These are phyloP conservation scores for Lipomyces yarrowii DNA, from an alignment of 1,139 yeast genomes.

Conservation along the genomic window DNA sequence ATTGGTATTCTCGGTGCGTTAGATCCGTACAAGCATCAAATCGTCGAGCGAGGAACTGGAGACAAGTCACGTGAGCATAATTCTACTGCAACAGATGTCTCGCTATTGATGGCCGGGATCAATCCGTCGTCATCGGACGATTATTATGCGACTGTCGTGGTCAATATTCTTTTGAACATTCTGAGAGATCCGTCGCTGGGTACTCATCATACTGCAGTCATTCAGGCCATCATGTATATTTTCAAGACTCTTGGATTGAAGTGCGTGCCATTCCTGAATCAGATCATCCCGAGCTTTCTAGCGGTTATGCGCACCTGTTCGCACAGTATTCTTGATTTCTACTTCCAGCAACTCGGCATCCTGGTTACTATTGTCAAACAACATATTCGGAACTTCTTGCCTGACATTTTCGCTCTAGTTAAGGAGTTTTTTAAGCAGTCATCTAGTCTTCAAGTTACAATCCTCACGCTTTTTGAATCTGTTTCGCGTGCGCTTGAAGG, in stretches of 20 bases:
- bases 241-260: slow-evolving; percentile 86
- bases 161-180: slow-evolving; percentile 78
- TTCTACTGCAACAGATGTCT: slow-evolving; percentile 88
- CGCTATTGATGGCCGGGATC: slow-evolving; percentile 87
- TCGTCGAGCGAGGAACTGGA: slow-evolving; percentile 67
- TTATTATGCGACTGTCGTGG: slow-evolving; percentile 93
- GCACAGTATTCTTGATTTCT: slow-evolving; percentile 78
- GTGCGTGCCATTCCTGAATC: slow-evolving; percentile 83
- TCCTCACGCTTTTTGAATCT: slow-evolving; percentile 78
- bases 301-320: slow-evolving; percentile 86
- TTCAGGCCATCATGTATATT: slow-evolving; percentile 88
- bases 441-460: slow-evolving; percentile 74
- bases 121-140: slow-evolving; percentile 91
- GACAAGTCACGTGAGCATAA: slow-evolving; percentile 73
- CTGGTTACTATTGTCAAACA: slow-evolving; percentile 82
- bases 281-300: slow-evolving; percentile 84
- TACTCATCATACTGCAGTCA: slow-evolving; percentile 85
- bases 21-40: slow-evolving; percentile 94
- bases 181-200: slow-evolving; percentile 82
- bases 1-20: slow-evolving; percentile 94
- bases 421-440: slow-evolving; percentile 62
- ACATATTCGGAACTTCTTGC: slow-evolving; percentile 81
- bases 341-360: slow-evolving; percentile 85
- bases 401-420: slow-evolving; percentile 74
- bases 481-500: slow-evolving; percentile 87